Evolutionary conservation across 495 filamentous ascomycete genomes (phyloP).

Genomic region (Penicillium verhagenii): DNA sequence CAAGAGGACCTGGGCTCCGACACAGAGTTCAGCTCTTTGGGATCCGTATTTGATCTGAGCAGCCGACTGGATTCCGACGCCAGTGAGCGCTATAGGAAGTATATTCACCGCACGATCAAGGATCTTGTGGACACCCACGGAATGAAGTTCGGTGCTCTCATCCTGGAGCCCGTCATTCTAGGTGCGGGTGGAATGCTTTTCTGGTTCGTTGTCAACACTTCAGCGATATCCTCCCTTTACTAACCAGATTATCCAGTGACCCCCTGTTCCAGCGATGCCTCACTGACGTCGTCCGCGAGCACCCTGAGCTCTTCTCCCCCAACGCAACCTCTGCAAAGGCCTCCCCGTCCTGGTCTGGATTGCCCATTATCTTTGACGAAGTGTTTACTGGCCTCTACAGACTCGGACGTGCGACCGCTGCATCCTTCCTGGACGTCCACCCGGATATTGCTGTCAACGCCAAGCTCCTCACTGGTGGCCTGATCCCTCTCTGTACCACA

Average conservation of each 20-base stretch:
- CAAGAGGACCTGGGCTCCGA: slow-evolving; percentile 44
- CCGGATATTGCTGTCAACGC: slow-evolving; percentile 74
- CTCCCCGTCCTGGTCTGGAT: slow-evolving; percentile 57
- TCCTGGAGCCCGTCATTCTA: slow-evolving; percentile 72
- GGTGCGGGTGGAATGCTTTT: slow-evolving; percentile 79
- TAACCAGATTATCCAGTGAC: slow-evolving; percentile 47
- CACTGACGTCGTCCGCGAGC: slow-evolving; percentile 58
- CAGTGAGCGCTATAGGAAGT: slow-evolving; percentile 51
- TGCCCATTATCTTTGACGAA: slow-evolving; percentile 76
- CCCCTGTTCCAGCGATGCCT: slow-evolving; percentile 73
- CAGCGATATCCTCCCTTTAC: slow-evolving; percentile 4
- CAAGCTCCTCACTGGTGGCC: slow-evolving; percentile 74
- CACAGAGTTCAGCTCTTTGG: slow-evolving; percentile 48
- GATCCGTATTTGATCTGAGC: slow-evolving; percentile 61
- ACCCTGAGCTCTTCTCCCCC: slow-evolving; percentile 47
- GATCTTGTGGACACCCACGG: slow-evolving; percentile 51
- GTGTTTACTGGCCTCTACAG: slow-evolving; percentile 82
- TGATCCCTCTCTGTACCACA: slow-evolving; percentile 72
- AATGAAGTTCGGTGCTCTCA: slow-evolving; percentile 67
- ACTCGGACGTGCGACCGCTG: slow-evolving; percentile 62
- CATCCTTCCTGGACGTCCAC: slow-evolving; percentile 62
- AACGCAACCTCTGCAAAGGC: slow-evolving; percentile 8
- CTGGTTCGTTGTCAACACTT: slow-evolving; percentile 47
- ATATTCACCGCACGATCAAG: slow-evolving; percentile 54
- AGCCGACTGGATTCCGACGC: slow-evolving; percentile 40